Conservation (phyloP, 306 rosid species). For the Vigna angularis region DNA sequence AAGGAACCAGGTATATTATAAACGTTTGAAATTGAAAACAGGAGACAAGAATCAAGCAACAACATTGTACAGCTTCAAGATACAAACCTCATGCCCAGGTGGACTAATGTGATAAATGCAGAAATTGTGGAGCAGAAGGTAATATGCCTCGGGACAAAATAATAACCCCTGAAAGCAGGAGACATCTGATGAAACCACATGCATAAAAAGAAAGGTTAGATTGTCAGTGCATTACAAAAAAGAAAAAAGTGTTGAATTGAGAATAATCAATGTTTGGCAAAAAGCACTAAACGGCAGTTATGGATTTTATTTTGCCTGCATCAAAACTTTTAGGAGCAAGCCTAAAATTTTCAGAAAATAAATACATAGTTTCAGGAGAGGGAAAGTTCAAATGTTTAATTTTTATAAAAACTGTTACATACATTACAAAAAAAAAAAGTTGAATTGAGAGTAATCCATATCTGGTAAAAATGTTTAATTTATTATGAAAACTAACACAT, state of each 20-base stretch:
- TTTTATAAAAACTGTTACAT: background rate
- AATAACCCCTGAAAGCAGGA: conserved; percentile 96
- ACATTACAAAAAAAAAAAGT: conserved; percentile 6
- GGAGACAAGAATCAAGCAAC: conserved; percentile 36
- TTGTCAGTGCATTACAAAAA: conserved; percentile 30
- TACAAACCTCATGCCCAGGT: conserved; percentile 94
- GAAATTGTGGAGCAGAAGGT: conserved; percentile 91
- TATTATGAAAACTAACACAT: background rate
- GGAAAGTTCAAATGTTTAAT: background rate
- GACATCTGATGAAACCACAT: conserved; percentile 72
- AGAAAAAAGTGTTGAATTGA: conserved; percentile 9
- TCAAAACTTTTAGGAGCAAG: conserved; percentile 26
- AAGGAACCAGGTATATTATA: conserved; percentile 53
- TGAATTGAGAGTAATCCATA: conserved; percentile 22
- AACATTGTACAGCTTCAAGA: conserved; percentile 39
- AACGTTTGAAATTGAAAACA: conserved; percentile 30
- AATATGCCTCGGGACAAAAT: conserved; percentile 92
- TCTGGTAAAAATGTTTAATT: background rate
- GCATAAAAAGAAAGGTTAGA: conserved; percentile 46
- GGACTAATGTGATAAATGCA: conserved; percentile 98
- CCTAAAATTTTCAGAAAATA: background rate
- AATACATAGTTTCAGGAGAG: conserved; percentile 1
- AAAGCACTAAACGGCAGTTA: background rate
- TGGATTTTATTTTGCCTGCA: conserved; percentile 24
- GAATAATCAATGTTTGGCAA: conserved; percentile 6